Conservation (phyloP, 169 alveolate genomes). For the Plasmodium gallinaceum region DNA sequence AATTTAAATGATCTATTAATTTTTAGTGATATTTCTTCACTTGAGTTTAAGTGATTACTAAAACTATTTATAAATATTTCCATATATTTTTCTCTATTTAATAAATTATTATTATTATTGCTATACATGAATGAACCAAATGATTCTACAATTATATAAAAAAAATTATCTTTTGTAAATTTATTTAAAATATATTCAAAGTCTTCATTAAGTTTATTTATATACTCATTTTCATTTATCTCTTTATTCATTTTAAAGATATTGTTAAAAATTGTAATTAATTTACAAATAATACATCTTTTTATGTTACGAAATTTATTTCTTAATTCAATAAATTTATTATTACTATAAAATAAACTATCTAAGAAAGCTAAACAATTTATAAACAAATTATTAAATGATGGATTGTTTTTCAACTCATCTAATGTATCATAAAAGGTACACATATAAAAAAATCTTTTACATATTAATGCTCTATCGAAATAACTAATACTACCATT, state of each 20-base stretch:
- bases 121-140: constrained; percentile 37
- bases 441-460: constrained; percentile 46
- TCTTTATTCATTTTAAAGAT: not conserved
- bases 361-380: constrained; percentile 45
- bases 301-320: constrained; percentile 47
- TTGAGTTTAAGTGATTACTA: constrained; percentile 27
- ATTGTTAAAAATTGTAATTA: constrained; percentile 15
- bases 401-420: constrained; percentile 15
- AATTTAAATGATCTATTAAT: constrained; percentile 70
- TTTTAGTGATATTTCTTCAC: constrained; percentile 45
- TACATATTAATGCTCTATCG: constrained; percentile 61
- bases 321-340: constrained; percentile 17
- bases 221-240: not conserved
- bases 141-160: constrained; percentile 53
- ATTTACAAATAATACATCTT: constrained; percentile 29
- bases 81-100: constrained; percentile 35
- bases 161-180: not conserved
- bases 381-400: constrained; percentile 34
- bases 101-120: not conserved
- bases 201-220: not conserved
- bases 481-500: constrained; percentile 11
- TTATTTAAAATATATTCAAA: constrained; percentile 4
- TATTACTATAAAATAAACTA: constrained; percentile 63
- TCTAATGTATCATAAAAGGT: constrained; percentile 4
- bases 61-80: constrained; percentile 13